Evolutionary conservation across 2,329 filamentous ascomycete species (phyloP), one percentile per base, ranked within the genome.

Genomic region (Macroventuria anomochaeta): DNA sequence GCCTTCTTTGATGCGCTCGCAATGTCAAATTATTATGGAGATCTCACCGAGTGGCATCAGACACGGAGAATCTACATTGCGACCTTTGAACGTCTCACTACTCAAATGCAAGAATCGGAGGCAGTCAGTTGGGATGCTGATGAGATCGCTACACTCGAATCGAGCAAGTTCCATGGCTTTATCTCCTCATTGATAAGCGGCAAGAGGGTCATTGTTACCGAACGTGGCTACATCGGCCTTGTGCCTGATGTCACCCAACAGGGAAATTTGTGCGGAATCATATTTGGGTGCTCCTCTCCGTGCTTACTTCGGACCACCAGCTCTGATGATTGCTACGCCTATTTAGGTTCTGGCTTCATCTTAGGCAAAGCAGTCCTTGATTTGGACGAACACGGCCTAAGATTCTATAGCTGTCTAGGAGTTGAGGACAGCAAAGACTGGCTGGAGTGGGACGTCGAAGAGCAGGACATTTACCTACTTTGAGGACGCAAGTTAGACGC

Each of bases 381-480:
- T 7, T 3, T 31, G 7, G 31, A 31, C n/a, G 29, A 25, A 18
- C 8, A 52, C 17, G 46, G 50, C 10, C 23, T 38, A 26, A 20
- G 41, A 5, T 55, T 55, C n/a, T 26, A 25, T 40, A n/a, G n/a
- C 21, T 37, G 51, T 33, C 10, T 60, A 10, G 57, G 59, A 8
- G 28, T 29, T 12, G 46, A 49, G 8, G 3, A 25, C 1, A 60
- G 59, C 37, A 60, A 58, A 47, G 57, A 60, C 1, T 62, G 57
- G 59, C 10, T 48, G 5, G 25, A 50, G 2, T 60, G 57, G 54
- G 40, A 48, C 3, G 25, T 55, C 21, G 15, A 58, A 20, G 48
- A 60, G 38, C 48, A 56, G 23, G 36, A 52, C 10, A 49, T 58
- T 11, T 25, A 32, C 18, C 15, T 55, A 18, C 41, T 33, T 17